These are phyloP conservation scores for Candida dubliniensis DNA, from an alignment of 1,139 yeast genomes.

Conservation along the genomic window DNA sequence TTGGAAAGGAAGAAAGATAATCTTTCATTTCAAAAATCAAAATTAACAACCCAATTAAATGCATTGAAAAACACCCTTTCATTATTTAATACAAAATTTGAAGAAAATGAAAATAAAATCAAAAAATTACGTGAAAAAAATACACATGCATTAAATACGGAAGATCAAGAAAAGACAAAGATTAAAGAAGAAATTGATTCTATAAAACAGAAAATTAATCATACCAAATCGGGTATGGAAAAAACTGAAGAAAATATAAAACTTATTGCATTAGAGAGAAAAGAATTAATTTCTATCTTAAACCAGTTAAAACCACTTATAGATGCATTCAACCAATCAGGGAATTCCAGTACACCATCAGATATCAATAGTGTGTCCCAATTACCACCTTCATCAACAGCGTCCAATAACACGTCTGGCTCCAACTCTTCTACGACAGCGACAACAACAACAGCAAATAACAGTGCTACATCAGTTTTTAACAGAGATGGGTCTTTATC, in stretches of 20 bases:
- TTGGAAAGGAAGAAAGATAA: constrained; percentile 34
- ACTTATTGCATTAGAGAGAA: constrained; percentile 25
- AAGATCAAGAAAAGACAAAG: constrained; percentile 23
- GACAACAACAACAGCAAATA: constrained; percentile 7
- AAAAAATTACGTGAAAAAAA: constrained; percentile 29
- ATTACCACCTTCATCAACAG: constrained; percentile 1
- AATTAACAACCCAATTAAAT: constrained; percentile 29
- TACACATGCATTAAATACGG: constrained; percentile 20
- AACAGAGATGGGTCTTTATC: constrained; percentile 36
- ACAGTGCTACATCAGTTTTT: constrained; percentile 19
- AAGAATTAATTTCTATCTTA: constrained; percentile 20
- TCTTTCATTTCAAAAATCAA: constrained; percentile 29
- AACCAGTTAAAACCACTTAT: constrained; percentile 28
- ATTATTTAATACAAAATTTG: constrained; percentile 20
- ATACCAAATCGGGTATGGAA: constrained; percentile 20
- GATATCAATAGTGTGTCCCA: constrained; percentile 5
- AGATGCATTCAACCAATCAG: constrained; percentile 26
- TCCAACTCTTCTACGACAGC: constrained; percentile 7
- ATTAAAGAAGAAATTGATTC: constrained; percentile 18
- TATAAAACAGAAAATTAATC: constrained; percentile 12
- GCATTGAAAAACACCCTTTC: constrained; percentile 22
- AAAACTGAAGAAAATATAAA: constrained; percentile 27
- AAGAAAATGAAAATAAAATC: constrained; percentile 24
- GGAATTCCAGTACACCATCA: constrained; percentile 9
- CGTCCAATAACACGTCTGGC: constrained; percentile 5